Evolutionary conservation across 2,329 filamentous ascomycete species (phyloP).

Genomic region (Biscogniauxia marginata): DNA sequence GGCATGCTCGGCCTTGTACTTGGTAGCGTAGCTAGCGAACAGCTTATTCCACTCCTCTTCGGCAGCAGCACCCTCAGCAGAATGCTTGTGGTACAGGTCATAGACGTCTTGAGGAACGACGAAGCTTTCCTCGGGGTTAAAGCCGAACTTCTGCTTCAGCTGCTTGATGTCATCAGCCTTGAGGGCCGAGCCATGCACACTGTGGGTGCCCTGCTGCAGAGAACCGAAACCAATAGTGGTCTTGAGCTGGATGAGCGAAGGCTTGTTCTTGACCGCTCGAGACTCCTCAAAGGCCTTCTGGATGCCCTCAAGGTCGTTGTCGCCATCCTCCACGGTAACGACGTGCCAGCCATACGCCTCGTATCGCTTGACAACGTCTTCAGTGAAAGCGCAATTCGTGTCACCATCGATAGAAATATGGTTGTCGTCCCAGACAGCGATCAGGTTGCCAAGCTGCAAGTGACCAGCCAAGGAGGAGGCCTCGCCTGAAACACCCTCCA

Average conservation of each 20-base stretch:
- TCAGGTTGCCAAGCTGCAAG: slow-evolving; percentile 96
- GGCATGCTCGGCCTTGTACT: slow-evolving; percentile 74
- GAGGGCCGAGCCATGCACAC: slow-evolving; percentile 93
- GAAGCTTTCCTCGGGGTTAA: slow-evolving; percentile 92
- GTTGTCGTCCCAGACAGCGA: slow-evolving; percentile 97
- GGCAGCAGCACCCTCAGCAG: slow-evolving; percentile 78
- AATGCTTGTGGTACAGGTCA: slow-evolving; percentile 83
- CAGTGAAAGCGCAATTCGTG: slow-evolving; percentile 94
- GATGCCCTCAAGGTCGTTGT: slow-evolving; percentile 83
- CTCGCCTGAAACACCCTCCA: slow-evolving; percentile 96
- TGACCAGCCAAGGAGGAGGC: slow-evolving; percentile 91
- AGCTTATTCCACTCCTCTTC: slow-evolving; percentile 97
- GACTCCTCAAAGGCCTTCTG: slow-evolving; percentile 84
- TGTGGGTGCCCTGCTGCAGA: slow-evolving; percentile 85
- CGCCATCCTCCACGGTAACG: slow-evolving; percentile 79
- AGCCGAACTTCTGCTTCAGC: slow-evolving; percentile 93
- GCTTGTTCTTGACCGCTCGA: slow-evolving; percentile 91
- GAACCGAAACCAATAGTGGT: slow-evolving; percentile 98
- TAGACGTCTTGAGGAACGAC: slow-evolving; percentile 93
- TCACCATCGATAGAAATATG: slow-evolving; percentile 94
- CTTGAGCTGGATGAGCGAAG: slow-evolving; percentile 91
- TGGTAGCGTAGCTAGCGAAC: slow-evolving; percentile 78
- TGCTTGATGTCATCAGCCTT: slow-evolving; percentile 93
- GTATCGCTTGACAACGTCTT: slow-evolving; percentile 93
- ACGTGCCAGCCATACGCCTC: slow-evolving; percentile 97